Evolutionary conservation across 2,329 filamentous ascomycete genomes (phyloP), one percentile per base, ranked within the genome.

Genomic region (Hypoxylon sp.): DNA sequence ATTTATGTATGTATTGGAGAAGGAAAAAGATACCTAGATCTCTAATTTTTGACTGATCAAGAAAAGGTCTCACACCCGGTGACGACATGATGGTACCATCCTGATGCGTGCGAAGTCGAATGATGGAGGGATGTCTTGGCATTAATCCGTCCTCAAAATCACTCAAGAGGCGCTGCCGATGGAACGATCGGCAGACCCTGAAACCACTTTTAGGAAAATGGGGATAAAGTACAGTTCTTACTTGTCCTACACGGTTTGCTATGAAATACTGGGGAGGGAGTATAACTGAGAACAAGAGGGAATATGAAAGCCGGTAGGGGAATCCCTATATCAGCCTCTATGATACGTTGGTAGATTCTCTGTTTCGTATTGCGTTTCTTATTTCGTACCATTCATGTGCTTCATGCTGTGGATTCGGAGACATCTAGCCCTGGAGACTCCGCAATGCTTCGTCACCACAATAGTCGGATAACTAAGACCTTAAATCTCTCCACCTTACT

Each of bases 71-170:
- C 67, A 60, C 67, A 60, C 41, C 38, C 21, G 43, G 65, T 68
- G 68, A 68, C 65, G 68, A 63, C 68, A 70, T 69, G 52, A 68
- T 70, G 68, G 65, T 70, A 68, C 68, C 68, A 70, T 70, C 51
- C 46, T 55, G 53, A 52, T 51, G 53, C 50, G 57, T 64, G 46
- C 38, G 50, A 52, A 57, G 61, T 70, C 65, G 68, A 63, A 65
- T 70, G 68, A 57, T 68, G 58, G 46, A 50, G 46, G 38, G 59
- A 36, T 28, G 58, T 19, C 68, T 67, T 70, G 65, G 61, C 67
- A 49, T 46, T 68, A 61, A 67, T 67, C 67, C 67, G 64, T 45
- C 23, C 49, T 61, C 36, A 60, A 61, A 67, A 61, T 64, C 59
- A 60, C 63, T 63, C 67, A 66, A 58, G 55, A 65, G 51, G 60